These are phyloP conservation scores for Hylodesmum podocarpum DNA, from an alignment of 306 rosid species.

Conservation along the genomic window DNA sequence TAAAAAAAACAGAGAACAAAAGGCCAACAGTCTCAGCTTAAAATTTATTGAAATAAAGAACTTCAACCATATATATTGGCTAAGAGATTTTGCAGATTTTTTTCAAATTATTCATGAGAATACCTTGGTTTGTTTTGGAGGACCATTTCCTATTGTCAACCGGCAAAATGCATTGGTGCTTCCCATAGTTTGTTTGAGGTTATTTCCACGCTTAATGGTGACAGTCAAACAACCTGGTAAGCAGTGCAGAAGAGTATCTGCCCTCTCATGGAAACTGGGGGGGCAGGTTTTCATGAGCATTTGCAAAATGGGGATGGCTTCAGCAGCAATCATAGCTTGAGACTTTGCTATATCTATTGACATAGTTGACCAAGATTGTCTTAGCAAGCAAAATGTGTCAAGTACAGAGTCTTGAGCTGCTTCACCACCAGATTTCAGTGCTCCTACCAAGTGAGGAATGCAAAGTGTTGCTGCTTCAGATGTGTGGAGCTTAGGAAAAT, in stretches of 20 bases:
- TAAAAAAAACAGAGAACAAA: background rate
- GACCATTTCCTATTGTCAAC: slow-evolving; percentile 87
- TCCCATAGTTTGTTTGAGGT: slow-evolving; percentile 95
- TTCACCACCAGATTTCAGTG: slow-evolving; percentile 86
- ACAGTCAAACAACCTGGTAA: slow-evolving; percentile 98
- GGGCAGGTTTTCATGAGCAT: slow-evolving; percentile 99
- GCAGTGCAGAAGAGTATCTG: slow-evolving; percentile 89
- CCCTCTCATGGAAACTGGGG: slow-evolving; percentile 97
- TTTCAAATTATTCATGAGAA: slow-evolving; percentile 11
- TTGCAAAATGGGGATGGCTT: slow-evolving; percentile 96
- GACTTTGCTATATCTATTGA: slow-evolving; percentile 82
- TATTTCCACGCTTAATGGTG: slow-evolving; percentile 84
- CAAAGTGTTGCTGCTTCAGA: slow-evolving; percentile 96
- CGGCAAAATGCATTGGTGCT: slow-evolving; percentile 94
- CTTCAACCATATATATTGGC: slow-evolving; percentile 9
- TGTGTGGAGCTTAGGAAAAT: slow-evolving; percentile 89
- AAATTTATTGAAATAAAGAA: background rate
- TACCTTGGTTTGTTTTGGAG: slow-evolving; percentile 98
- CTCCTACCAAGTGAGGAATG: slow-evolving; percentile 94
- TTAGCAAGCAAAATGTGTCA: slow-evolving; percentile 77
- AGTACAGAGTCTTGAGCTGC: slow-evolving; percentile 87
- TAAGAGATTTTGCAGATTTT: slow-evolving; percentile 16
- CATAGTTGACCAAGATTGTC: slow-evolving; percentile 96
- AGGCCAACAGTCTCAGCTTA: background rate
- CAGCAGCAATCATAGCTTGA: slow-evolving; percentile 88